Percentiles rank a stretch among this genome's conserved stretches.
phyloP scores from a whole-genome alignment of 805 yeast species.

The Blastobotrys mokoenaii region DNA sequence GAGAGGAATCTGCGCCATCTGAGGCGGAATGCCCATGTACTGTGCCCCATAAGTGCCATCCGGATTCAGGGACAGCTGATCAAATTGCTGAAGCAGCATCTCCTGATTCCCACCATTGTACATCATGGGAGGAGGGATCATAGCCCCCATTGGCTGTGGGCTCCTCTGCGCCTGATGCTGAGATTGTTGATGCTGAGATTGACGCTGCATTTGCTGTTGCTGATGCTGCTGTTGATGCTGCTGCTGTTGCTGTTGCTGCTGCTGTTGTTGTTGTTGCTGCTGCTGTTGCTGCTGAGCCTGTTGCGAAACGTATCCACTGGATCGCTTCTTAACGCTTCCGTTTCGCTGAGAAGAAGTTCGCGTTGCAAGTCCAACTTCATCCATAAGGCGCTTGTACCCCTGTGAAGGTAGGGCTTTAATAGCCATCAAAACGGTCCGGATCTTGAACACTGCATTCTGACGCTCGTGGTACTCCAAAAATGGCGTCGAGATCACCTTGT shows the following conservation, averaged over 20 bases:
- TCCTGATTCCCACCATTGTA: constrained; percentile 1
- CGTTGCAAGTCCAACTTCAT: constrained; percentile 68
- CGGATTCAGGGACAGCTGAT: constrained; percentile 4
- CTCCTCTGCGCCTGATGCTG: background rate
- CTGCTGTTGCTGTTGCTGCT: constrained; percentile 7
- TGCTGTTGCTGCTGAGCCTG: constrained; percentile 3
- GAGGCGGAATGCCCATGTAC: too few species aligned
- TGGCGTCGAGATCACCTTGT: constrained; percentile 71
- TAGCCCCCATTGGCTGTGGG: background rate
- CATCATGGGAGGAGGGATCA: background rate
- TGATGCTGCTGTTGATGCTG: constrained; percentile 19
- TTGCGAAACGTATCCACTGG: too few species aligned
- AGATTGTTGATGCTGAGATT: background rate
- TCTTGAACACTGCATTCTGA: constrained; percentile 49
- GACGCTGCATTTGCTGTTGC: constrained; percentile 6
- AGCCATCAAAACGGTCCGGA: constrained; percentile 54
- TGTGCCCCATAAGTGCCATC: too few species aligned
- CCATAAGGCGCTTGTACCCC: constrained; percentile 78
- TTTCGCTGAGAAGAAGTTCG: constrained; percentile 5
- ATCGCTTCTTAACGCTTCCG: constrained; percentile 1
- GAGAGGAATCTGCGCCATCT: too few species aligned
- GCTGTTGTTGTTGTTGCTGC: constrained; percentile 7
- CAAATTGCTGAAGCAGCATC: constrained; percentile 10
- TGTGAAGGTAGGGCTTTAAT: constrained; percentile 47
- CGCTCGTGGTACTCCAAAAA: constrained; percentile 48